Base-by-base conservation (phyloP, 2,329 filamentous ascomycete species). In the Bipolaris victoriae region DNA sequence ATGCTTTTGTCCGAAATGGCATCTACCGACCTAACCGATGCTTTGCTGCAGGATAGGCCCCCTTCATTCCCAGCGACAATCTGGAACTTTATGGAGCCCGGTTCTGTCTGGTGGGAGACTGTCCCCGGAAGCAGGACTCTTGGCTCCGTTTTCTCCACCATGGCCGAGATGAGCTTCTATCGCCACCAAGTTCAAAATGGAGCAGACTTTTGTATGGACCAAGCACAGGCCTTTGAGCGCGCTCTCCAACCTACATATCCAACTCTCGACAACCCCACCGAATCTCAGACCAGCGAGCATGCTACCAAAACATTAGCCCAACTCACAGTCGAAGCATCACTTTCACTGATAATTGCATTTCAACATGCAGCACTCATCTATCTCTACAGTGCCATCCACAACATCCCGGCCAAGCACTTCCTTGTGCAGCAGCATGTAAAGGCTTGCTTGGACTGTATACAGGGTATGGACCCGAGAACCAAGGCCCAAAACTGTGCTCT, bases 1-100 rank as follows among this genome's bases (percentile, higher is more conserved):
- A 62, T 63, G 59, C 50, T 63, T 3, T 49, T 63, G 7, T 62
- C 58, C 7, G 59, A 63, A 49, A 51, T 63, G 26, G 61, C 61
- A 35, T 62, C 61, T 22, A 63, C 61, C 6, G 61, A 63, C 52
- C 50, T 63, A 13, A 63, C 61, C 11, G 56, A 53, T 22, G 61
- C 61, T 11, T 29, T 63, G 37, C 52, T 63, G 9, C 61, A 60
- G 33, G 58, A 52, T 20, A 53, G 55, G 49, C 39, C 33, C 39
- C 49, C 61, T n/a, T 51, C 49, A 13, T 61, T 63, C 24, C 58
- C 61, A 7, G 36, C 49, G 13, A 24, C 24, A 15, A 55, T 63
- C 35, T 63, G 61, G 61, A 29, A 37, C 13, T 29, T 16, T 16
- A 60, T 62, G 52, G 59, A 62, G 33, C 24, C 46, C 3, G 49